Percentiles rank a stretch among this genome's conserved stretches.
Conservation (phyloP, 2,329 filamentous ascomycete genomes). For the Fulvia fulva region DNA sequence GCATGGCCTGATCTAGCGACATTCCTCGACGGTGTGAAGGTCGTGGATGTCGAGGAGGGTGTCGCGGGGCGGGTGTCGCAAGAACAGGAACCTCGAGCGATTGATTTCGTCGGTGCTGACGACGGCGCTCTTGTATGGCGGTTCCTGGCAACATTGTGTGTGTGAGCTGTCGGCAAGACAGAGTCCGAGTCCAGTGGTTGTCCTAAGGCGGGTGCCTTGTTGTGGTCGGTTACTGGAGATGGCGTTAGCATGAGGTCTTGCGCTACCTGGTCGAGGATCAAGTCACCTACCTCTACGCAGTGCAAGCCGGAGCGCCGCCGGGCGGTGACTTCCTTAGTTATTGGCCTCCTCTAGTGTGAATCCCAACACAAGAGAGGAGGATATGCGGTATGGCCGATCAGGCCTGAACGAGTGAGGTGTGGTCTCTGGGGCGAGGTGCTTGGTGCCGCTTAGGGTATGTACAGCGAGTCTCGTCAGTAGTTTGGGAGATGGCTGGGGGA, state of each 20-base stretch:
- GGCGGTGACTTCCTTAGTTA: conserved; percentile 44
- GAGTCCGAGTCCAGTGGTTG: conserved; percentile 57
- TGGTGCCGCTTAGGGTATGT: conserved; percentile 5
- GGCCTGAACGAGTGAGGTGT: conserved; percentile 5
- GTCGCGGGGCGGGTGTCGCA: conserved; percentile 57
- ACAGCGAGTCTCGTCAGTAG: conserved; percentile 6
- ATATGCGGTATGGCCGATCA: conserved; percentile 10
- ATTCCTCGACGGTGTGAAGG: conserved; percentile 72
- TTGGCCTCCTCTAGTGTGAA: conserved; percentile 20
- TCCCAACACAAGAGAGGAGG: conserved; percentile 20
- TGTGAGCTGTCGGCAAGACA: conserved; percentile 49
- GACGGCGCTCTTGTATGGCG: conserved; percentile 69
- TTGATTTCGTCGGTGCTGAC: conserved; percentile 79
- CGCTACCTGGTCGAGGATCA: conserved; percentile 38
- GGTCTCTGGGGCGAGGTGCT: conserved; percentile 4
- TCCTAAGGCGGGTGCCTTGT: conserved; percentile 32
- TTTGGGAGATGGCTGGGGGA: conserved; percentile 4
- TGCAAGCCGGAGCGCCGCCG: conserved; percentile 71
- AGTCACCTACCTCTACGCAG: conserved; percentile 67
- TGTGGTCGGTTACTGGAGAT: conserved; percentile 27
- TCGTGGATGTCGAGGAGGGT: conserved; percentile 6
- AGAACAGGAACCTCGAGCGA: conserved; percentile 75
- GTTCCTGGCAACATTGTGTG: conserved; percentile 69
- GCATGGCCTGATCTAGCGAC: conserved; percentile 65
- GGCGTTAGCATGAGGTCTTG: conserved; percentile 11